These are phyloP conservation scores for Pelargonium exstipulatum DNA, from an alignment of 441 rosid species.

Conservation along the genomic window DNA sequence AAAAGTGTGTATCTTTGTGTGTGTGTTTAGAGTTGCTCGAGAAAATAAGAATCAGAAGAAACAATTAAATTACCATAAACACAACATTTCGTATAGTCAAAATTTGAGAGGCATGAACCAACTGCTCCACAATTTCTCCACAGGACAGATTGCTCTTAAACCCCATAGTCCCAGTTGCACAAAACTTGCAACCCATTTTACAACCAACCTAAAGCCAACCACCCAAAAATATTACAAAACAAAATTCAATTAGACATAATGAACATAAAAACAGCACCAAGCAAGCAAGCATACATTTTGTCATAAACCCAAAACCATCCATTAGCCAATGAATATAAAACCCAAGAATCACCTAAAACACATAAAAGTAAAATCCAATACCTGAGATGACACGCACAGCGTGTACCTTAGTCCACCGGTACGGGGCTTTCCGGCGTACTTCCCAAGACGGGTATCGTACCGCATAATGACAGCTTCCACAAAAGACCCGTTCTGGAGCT, in stretches of 20 bases:
- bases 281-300: background rate
- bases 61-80: constrained; percentile 56
- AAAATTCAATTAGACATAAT: too few relatives aligned
- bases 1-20: too few relatives aligned
- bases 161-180: constrained; percentile 98
- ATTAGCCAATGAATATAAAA: background rate
- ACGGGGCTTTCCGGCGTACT: constrained; percentile 76
- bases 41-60: background rate
- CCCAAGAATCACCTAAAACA: background rate
- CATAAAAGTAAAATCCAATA: constrained; percentile 11
- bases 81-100: constrained; percentile 76
- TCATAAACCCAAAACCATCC: background rate
- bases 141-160: constrained; percentile 75
- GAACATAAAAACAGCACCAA: background rate
- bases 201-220: constrained; percentile 68
- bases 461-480: constrained; percentile 96
- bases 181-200: constrained; percentile 96
- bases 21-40: background rate
- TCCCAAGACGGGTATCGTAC: constrained; percentile 77
- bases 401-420: constrained; percentile 84
- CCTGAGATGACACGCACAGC: constrained; percentile 92
- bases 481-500: constrained; percentile 62
- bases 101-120: constrained; percentile 79
- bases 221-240: background rate
- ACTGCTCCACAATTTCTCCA: constrained; percentile 91